Evolutionary conservation across 345 rosid species (phyloP).

Genomic region (Crucihimalaya himalaica): DNA sequence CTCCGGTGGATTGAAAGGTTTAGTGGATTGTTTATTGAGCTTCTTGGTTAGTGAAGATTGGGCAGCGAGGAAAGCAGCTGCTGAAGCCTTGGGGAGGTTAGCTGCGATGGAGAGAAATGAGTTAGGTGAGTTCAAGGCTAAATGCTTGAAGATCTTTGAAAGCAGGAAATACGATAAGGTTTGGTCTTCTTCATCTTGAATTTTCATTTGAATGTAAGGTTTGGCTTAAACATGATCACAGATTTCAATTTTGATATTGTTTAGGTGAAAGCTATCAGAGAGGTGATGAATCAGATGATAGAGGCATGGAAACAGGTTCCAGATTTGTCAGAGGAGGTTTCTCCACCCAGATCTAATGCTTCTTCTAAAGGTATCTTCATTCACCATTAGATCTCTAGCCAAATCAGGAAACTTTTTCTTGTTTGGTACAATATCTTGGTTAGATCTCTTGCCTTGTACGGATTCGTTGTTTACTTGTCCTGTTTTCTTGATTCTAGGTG

Average conservation of each 20-base stretch:
- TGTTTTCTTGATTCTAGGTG: slow-evolving; percentile 28
- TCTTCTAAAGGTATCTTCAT: slow-evolving; percentile 65
- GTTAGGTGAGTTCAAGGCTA: slow-evolving; percentile 64
- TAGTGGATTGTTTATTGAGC: slow-evolving; percentile 66
- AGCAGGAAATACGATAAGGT: slow-evolving; percentile 87
- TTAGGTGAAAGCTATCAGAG: slow-evolving; percentile 92
- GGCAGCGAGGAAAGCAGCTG: slow-evolving; percentile 91
- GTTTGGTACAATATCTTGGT: slow-evolving; percentile 16
- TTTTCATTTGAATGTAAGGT: slow-evolving; percentile 1
- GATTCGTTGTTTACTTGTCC: not conserved
- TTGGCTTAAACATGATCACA: not conserved
- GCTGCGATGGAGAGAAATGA: slow-evolving; percentile 72
- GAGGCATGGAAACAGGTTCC: slow-evolving; percentile 95
- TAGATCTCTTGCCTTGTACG: not conserved
- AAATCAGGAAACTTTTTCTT: slow-evolving; percentile 22
- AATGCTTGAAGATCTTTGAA: slow-evolving; percentile 69
- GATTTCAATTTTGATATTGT: not conserved
- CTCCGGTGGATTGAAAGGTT: slow-evolving; percentile 52
- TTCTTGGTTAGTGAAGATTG: slow-evolving; percentile 76
- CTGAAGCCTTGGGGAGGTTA: slow-evolving; percentile 74
- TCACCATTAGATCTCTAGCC: slow-evolving; percentile 9
- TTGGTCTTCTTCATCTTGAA: slow-evolving; percentile 4
- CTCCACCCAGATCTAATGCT: slow-evolving; percentile 64
- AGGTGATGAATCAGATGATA: slow-evolving; percentile 82
- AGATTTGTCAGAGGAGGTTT: slow-evolving; percentile 73